Evolutionary conservation across 352 stramenopile species (phyloP).

Genomic region (Thalassiosira tumida): DNA sequence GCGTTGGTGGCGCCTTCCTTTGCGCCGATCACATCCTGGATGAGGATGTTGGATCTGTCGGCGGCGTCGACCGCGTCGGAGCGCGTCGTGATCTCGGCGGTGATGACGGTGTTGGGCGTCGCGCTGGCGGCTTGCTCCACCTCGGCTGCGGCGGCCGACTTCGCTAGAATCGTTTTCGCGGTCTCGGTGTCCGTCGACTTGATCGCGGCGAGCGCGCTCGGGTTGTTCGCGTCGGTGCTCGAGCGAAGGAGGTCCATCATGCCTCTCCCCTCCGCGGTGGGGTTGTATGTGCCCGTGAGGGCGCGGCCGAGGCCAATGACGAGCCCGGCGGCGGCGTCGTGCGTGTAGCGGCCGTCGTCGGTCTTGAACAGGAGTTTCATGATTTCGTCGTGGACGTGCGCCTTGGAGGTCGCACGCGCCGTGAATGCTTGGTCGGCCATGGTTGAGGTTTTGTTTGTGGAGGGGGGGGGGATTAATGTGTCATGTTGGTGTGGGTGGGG

Average conservation of each 20-base stretch:
- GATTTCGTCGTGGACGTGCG: too few species aligned
- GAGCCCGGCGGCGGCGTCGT: background rate
- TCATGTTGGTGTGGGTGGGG: too few species aligned
- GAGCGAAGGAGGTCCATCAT: background rate
- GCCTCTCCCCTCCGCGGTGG: background rate
- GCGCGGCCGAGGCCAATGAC: background rate
- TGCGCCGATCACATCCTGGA: constrained; percentile 54
- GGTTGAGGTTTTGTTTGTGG: too few species aligned
- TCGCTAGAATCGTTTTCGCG: background rate
- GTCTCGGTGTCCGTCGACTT: background rate
- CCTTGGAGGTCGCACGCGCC: background rate
- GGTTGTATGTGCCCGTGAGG: constrained; percentile 21
- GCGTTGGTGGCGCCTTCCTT: constrained; percentile 57
- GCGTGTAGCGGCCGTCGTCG: background rate
- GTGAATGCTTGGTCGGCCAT: background rate
- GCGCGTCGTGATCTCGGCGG: constrained; percentile 21
- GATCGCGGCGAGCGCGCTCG: background rate
- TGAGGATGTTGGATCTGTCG: constrained; percentile 14
- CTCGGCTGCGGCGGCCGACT: background rate
- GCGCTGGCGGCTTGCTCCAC: background rate
- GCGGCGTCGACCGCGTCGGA: constrained; percentile 43
- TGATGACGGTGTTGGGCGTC: background rate
- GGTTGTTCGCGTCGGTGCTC: background rate
- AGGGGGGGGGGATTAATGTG: too few species aligned
- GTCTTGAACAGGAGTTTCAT: too few species aligned